Base-by-base conservation (phyloP, 768 basidiomycete genomes). In the Leccinum boreale region DNA sequence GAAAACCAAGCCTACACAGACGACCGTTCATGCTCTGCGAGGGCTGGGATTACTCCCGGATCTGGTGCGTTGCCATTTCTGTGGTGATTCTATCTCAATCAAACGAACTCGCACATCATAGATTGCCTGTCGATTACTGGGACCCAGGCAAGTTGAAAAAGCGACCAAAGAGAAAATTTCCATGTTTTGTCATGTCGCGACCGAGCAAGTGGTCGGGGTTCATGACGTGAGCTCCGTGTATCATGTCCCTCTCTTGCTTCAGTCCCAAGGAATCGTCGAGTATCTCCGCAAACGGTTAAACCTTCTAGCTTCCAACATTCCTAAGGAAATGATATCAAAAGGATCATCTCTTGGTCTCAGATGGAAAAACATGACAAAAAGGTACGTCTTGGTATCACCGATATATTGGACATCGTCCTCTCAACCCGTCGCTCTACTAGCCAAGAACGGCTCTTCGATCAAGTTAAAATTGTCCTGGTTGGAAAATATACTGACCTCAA, bases 1-100 rank as follows among this genome's bases (percentile, higher is more conserved):
- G 70, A 99, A 99, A 76, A 99, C 96, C 8, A 99, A 99, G 71
- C 96, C 96, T 1, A 99, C 96, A 0, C 96, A 99, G 73, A 96
- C 95, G 15, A 96, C 94, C 17, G 91, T 98, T 11, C 90, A 96
- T 65, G 94, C 93, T 53, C 76, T 98, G 46, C 84, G 96, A 50
- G 95, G 96, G 4, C 81, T 98, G 17, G 96, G 96, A 63, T 78
- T 99, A 5, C 81, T 94, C 11, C 95, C 96, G 48, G 96, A 99
- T 74, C 73, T 99, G 65, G 94, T 94, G 59, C 51, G 89, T 76
- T 19, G 9, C 15, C 8, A 47, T 31, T 33, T 52, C 28, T 21
- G 39, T 28, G 3, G 12, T 8, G 8, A 14, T 21, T 39, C 58
- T 19, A 11, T 17, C 21, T 33, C 52, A 52, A 26, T 29, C 19